Conservation (phyloP, 805 yeast genomes). For the Suhomyces sp. region DNA sequence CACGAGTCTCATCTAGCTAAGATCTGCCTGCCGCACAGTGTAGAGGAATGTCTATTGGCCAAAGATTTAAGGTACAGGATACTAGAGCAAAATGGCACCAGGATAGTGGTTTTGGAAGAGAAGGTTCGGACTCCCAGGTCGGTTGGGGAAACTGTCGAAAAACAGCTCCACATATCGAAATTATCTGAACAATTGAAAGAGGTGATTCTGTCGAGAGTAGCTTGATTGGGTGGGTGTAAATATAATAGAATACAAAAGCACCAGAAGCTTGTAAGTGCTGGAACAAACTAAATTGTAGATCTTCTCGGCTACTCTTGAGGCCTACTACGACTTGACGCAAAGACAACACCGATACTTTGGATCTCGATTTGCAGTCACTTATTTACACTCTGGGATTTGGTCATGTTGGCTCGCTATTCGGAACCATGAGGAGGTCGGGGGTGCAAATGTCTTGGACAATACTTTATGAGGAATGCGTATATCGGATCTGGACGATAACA, state of each 20-base stretch:
- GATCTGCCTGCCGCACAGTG: not conserved
- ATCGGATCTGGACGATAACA: too few relatives aligned
- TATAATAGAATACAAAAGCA: not conserved
- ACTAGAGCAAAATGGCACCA: not conserved
- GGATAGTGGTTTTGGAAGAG: not conserved
- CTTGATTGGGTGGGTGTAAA: not conserved
- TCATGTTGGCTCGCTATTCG: too few relatives aligned
- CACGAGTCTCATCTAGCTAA: slow-evolving; percentile 9
- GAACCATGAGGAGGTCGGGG: too few relatives aligned
- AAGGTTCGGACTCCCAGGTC: not conserved
- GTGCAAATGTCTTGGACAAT: too few relatives aligned
- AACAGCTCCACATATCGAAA: not conserved
- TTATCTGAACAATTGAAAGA: slow-evolving; percentile 1
- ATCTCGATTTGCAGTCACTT: too few relatives aligned
- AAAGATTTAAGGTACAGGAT: slow-evolving; percentile 1
- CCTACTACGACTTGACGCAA: too few relatives aligned
- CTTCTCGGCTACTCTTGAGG: too few relatives aligned
- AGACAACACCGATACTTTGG: too few relatives aligned
- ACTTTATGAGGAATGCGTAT: too few relatives aligned
- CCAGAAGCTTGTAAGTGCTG: not conserved
- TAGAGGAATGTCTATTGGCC: slow-evolving; percentile 3
- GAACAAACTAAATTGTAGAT: not conserved
- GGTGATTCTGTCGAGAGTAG: not conserved
- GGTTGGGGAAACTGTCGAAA: not conserved
- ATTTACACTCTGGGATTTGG: too few relatives aligned